Conservation (phyloP, 2,329 filamentous ascomycete genomes). For the Chalaropsis thielavioides region DNA sequence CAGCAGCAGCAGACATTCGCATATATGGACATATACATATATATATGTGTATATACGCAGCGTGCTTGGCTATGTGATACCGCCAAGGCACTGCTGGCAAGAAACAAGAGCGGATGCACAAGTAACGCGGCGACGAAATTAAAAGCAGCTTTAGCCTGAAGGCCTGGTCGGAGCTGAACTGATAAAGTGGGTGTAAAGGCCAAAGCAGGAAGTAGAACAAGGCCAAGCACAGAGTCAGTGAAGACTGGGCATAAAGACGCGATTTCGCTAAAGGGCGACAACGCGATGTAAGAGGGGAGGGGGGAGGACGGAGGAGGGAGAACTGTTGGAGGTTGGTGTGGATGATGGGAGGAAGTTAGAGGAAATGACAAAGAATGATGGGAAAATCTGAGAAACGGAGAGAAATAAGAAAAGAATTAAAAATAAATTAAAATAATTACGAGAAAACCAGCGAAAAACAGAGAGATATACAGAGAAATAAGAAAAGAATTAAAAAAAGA, state of each 20-base stretch:
- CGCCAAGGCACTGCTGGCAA: background rate
- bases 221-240: background rate
- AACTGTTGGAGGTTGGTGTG: too few species aligned
- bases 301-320: background rate
- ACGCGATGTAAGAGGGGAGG: background rate
- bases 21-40: background rate
- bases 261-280: background rate
- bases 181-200: background rate
- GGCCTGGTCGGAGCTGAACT: conserved; percentile 1
- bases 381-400: too few species aligned
- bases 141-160: background rate
- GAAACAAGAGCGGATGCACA: background rate
- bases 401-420: background rate
- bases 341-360: too few species aligned
- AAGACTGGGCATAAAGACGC: background rate
- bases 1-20: background rate
- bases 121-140: background rate
- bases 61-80: too few species aligned
- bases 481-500: too few species aligned
- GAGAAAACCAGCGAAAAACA: too few species aligned
- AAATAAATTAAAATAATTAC: background rate
- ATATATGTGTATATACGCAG: too few species aligned
- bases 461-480: too few species aligned
- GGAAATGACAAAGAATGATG: too few species aligned
- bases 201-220: background rate